Evolutionary conservation across 805 yeast species (phyloP).

Genomic region (Saccharomycopsis malanga): DNA sequence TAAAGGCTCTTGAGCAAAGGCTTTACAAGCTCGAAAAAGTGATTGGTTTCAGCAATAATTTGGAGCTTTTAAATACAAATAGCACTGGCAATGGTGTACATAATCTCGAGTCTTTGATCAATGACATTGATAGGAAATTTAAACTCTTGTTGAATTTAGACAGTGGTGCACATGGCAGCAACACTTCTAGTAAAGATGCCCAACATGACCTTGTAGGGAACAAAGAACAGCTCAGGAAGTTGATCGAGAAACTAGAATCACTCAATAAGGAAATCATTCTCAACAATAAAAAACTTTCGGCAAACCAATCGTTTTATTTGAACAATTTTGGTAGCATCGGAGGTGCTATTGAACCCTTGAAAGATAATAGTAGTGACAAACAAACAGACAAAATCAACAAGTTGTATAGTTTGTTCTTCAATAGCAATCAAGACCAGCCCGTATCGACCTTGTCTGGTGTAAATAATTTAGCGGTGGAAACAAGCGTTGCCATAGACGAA

Average conservation of each 20-base stretch:
- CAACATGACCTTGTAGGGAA: slow-evolving; percentile 8
- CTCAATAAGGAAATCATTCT: slow-evolving; percentile 18
- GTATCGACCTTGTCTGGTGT: background rate
- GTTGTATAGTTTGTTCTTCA: slow-evolving; percentile 5
- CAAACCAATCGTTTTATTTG: slow-evolving; percentile 15
- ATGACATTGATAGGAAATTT: slow-evolving; percentile 17
- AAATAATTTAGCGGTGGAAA: background rate
- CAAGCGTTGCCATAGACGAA: background rate
- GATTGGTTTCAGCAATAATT: slow-evolving; percentile 15
- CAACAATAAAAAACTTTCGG: slow-evolving; percentile 17
- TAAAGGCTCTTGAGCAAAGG: slow-evolving; percentile 15
- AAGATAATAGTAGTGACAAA: background rate
- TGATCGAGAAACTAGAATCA: slow-evolving; percentile 17
- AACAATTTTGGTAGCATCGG: background rate
- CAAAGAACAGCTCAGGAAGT: slow-evolving; percentile 1
- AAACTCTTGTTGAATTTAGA: slow-evolving; percentile 13
- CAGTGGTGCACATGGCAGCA: background rate
- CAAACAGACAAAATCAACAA: slow-evolving; percentile 5
- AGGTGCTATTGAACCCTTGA: background rate
- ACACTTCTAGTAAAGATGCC: background rate
- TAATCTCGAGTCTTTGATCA: slow-evolving; percentile 18
- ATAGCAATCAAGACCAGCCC: background rate
- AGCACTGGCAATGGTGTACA: background rate
- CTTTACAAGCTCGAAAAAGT: slow-evolving; percentile 17
- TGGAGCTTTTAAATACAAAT: background rate